These are phyloP conservation scores for Houttuynia cordata DNA, from an alignment of 164 flowering plant species.

Conservation along the genomic window DNA sequence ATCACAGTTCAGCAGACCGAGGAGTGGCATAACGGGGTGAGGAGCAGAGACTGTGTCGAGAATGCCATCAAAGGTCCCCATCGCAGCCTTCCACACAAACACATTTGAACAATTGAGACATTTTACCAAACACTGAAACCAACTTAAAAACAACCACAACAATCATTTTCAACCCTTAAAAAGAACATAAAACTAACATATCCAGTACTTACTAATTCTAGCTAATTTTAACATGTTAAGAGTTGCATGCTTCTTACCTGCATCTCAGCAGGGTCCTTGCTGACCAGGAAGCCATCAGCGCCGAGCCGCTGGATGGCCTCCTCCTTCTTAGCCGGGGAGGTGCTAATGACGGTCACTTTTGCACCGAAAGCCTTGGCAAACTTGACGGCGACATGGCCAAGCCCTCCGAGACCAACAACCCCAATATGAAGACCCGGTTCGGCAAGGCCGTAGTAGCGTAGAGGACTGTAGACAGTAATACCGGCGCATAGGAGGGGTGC, in stretches of 20 bases:
- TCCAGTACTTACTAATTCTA: background rate
- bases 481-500: conserved; percentile 22
- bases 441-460: conserved; percentile 9
- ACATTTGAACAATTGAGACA: no score
- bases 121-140: no score
- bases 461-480: conserved; percentile 21
- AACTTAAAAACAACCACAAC: no score
- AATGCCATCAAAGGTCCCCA: conserved; percentile 35
- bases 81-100: conserved; percentile 18
- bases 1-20: conserved; percentile 24
- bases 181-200: background rate
- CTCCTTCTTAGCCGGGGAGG: conserved; percentile 23
- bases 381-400: conserved; percentile 14
- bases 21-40: conserved; percentile 26
- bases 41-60: conserved; percentile 34
- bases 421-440: conserved; percentile 14
- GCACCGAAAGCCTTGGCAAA: conserved; percentile 16
- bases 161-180: no score
- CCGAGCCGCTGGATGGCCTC: conserved; percentile 25
- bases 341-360: conserved; percentile 30
- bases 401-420: conserved; percentile 13
- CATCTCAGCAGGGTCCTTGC: conserved; percentile 25
- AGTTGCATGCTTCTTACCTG: conserved; percentile 18
- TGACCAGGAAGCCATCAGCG: conserved; percentile 18
- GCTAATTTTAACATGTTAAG: background rate